Percentiles rank a stretch among this genome's conserved stretches.
Conservation (phyloP, 2,329 filamentous ascomycete species). For the Botryotinia narcissicola region DNA sequence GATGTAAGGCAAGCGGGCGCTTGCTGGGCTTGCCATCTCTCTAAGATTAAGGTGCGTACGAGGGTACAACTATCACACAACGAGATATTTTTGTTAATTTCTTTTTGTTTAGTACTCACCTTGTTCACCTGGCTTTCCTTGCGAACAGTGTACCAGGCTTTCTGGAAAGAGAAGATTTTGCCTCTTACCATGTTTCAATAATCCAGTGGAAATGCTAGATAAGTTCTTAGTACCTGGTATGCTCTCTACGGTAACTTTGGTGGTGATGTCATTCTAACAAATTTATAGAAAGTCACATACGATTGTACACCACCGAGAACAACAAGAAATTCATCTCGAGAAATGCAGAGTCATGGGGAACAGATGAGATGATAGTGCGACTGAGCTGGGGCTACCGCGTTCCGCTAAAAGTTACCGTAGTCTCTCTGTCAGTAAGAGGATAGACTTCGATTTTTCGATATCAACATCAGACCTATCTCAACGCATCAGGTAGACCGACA, state of each 20-base stretch:
- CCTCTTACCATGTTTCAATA: slow-evolving; percentile 37
- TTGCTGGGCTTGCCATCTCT: slow-evolving; percentile 39
- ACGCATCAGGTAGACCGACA: slow-evolving; percentile 22
- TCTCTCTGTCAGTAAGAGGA: slow-evolving; percentile 31
- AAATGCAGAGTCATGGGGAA: slow-evolving; percentile 35
- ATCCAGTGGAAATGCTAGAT: slow-evolving; percentile 35
- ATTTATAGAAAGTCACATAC: slow-evolving; percentile 32
- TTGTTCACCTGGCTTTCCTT: slow-evolving; percentile 36
- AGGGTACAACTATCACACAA: not conserved
- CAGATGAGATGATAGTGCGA: slow-evolving; percentile 27
- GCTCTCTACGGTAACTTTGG: not conserved
- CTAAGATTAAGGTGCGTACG: slow-evolving; percentile 35
- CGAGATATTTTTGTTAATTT: not conserved
- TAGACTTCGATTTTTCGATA: slow-evolving; percentile 31
- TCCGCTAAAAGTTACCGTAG: slow-evolving; percentile 32
- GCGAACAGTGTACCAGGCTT: slow-evolving; percentile 36
- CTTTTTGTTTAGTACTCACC: slow-evolving; percentile 33
- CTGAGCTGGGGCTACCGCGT: slow-evolving; percentile 35
- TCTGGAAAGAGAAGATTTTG: slow-evolving; percentile 37
- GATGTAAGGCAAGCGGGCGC: slow-evolving; percentile 37
- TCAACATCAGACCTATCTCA: slow-evolving; percentile 24
- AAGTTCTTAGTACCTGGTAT: slow-evolving; percentile 36
- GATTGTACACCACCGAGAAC: slow-evolving; percentile 34
- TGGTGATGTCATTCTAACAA: slow-evolving; percentile 13
- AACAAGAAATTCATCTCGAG: slow-evolving; percentile 33